Evolutionary conservation across 805 yeast genomes (phyloP), one percentile per base, ranked within the genome.

Genomic region (Alloascoidea africana): DNA sequence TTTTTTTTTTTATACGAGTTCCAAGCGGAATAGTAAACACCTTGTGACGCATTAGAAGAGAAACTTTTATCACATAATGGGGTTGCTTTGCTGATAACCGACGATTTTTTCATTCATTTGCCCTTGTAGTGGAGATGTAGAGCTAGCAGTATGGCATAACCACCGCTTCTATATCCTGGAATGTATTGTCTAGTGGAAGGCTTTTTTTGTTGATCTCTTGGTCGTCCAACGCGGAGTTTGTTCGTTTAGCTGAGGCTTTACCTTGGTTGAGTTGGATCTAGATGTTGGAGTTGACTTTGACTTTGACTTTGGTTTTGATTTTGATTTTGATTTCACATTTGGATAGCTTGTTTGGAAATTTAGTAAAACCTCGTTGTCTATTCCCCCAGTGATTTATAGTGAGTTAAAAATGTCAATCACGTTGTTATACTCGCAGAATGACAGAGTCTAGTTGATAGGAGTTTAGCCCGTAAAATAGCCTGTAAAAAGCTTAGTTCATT

Each of bases 131-230:
- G 30, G n/a, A 8, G 30, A 36, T 63, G 57, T 2, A 86, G 55
- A 0, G 76, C 76, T 14, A 84, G 42, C 14, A 86, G 47, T 5
- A 86, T 79, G 0, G 91, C 94, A 58, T 82, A 87, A 0, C 82
- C 93, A 1, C 96, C 96, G 0, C 91, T 73, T 27, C 87, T 58
- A 42, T 73, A 72, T 36, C 63, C 65, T 0, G 96, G 96, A 0
- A 85, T 65, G 52, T 81, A 85, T n/a, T n/a, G n/a, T n/a, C n/a
- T n/a, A n/a, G n/a, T n/a, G n/a, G n/a, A n/a, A 27, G 56, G 62
- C 34, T 56, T 52, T 19, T 44, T 47, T 50, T n/a, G n/a, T n/a
- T n/a, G n/a, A n/a, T n/a, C n/a, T n/a, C n/a, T 50, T 37, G 36
- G 42, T 42, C 43, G 46, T 52, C 40, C 49, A 54, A 6, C 39